Percentiles rank a stretch among this genome's conserved stretches.
phyloP scores from a whole-genome alignment of 495 filamentous ascomycete genomes.

The Chlorociboria aeruginascens region DNA sequence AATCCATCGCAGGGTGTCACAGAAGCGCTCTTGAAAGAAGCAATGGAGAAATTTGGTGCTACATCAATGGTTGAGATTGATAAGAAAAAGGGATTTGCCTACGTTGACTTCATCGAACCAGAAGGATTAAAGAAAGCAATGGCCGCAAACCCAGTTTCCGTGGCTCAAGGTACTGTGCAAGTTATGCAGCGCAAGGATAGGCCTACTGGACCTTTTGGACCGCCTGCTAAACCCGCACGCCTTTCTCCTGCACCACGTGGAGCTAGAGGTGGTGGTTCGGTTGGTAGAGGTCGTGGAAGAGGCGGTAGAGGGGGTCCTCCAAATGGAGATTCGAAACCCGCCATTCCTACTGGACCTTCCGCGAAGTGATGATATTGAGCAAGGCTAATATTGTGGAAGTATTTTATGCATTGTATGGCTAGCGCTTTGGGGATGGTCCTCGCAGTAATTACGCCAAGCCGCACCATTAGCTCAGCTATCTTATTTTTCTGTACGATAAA shows the following conservation, averaged over 20 bases:
- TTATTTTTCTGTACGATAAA: too few relatives aligned
- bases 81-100: slow-evolving; percentile 85
- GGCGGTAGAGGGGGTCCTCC: slow-evolving; percentile 28
- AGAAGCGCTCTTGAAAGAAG: slow-evolving; percentile 58
- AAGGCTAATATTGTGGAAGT: too few relatives aligned
- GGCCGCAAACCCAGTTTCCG: slow-evolving; percentile 61
- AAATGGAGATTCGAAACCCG: slow-evolving; percentile 2
- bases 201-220: slow-evolving; percentile 24
- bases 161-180: slow-evolving; percentile 76
- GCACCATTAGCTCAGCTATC: too few relatives aligned
- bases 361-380: too few relatives aligned
- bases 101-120: slow-evolving; percentile 68
- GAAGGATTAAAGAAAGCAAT: slow-evolving; percentile 66
- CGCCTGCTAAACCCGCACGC: slow-evolving; percentile 14
- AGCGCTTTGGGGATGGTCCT: too few relatives aligned
- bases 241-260: slow-evolving; percentile 19
- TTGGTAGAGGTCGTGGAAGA: slow-evolving; percentile 26
- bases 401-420: too few relatives aligned
- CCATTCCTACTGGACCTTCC: too few relatives aligned
- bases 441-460: too few relatives aligned
- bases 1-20: slow-evolving; percentile 87
- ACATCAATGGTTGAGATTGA: slow-evolving; percentile 78
- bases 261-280: slow-evolving; percentile 27
- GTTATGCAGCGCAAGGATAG: slow-evolving; percentile 62
- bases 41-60: slow-evolving; percentile 57